Evolutionary conservation across 306 rosid species (phyloP).

Genomic region (Prunus padus): DNA sequence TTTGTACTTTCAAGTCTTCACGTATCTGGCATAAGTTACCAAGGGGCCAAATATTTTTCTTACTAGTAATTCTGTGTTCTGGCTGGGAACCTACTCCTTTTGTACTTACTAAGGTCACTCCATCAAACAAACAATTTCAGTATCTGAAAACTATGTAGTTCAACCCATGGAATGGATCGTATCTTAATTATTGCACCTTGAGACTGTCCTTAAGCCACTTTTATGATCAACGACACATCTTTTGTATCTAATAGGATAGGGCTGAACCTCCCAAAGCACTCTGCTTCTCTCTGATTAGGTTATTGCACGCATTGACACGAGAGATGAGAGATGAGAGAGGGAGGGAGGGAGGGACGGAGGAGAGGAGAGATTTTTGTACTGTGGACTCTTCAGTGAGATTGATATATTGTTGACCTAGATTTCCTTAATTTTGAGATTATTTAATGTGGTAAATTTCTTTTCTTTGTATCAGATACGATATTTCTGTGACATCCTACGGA

Average conservation of each 20-base stretch:
- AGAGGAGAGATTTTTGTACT: neutral
- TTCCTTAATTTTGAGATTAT: neutral
- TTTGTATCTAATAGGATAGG: neutral
- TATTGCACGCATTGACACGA: too few species aligned
- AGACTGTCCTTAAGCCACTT: neutral
- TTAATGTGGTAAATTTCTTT: conserved; percentile 19
- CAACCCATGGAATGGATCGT: neutral
- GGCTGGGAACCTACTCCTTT: neutral
- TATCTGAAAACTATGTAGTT: neutral
- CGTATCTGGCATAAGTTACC: neutral
- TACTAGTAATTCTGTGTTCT: neutral
- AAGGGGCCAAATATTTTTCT: neutral
- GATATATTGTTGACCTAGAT: neutral
- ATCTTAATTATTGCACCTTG: neutral
- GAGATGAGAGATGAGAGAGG: too few species aligned
- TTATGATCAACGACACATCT: neutral
- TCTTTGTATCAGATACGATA: conserved; percentile 51
- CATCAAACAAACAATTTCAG: neutral
- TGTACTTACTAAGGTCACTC: neutral
- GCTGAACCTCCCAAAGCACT: neutral
- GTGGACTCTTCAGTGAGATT: neutral
- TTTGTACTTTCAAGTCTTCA: neutral
- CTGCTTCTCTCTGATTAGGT: too few species aligned
- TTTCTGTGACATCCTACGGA: conserved; percentile 70
- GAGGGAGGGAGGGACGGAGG: too few species aligned